Evolutionary conservation across 2,329 filamentous ascomycete genomes (phyloP).

Genomic region (Calonectria pseudoturangicola): DNA sequence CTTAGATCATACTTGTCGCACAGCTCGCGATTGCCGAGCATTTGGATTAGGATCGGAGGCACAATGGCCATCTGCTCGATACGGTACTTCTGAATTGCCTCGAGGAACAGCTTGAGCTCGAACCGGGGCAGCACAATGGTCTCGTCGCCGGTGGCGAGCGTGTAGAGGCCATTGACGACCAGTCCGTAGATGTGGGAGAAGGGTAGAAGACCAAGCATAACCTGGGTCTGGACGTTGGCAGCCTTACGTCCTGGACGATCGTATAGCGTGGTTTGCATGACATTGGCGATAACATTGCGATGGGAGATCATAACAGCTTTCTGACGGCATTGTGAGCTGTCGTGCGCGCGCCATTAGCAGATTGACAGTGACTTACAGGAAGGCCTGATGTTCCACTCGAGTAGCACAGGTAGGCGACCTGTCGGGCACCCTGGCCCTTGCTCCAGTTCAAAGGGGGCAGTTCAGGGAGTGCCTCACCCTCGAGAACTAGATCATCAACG

Average conservation of each 20-base stretch:
- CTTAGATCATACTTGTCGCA: constrained; percentile 81
- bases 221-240: constrained; percentile 62
- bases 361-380: constrained; percentile 70
- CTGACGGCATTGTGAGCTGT: constrained; percentile 60
- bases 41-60: constrained; percentile 85
- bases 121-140: constrained; percentile 85
- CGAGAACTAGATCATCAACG: constrained; percentile 78
- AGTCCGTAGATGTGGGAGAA: constrained; percentile 90
- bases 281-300: constrained; percentile 85
- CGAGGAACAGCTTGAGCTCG: constrained; percentile 79
- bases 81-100: constrained; percentile 80
- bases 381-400: constrained; percentile 87
- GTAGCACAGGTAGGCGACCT: constrained; percentile 86
- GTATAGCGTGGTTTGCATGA: constrained; percentile 75
- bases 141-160: constrained; percentile 82
- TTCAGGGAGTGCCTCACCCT: constrained; percentile 73
- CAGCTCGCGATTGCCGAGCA: constrained; percentile 77
- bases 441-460: constrained; percentile 76
- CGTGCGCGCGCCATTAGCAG: background rate
- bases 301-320: constrained; percentile 92
- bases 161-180: constrained; percentile 70
- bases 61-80: constrained; percentile 82
- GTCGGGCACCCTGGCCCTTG: constrained; percentile 78
- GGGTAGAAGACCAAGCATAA: constrained; percentile 81
- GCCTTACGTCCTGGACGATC: constrained; percentile 62